Conservation (phyloP, 1,139 yeast species). For the Protomyces inundatus region DNA sequence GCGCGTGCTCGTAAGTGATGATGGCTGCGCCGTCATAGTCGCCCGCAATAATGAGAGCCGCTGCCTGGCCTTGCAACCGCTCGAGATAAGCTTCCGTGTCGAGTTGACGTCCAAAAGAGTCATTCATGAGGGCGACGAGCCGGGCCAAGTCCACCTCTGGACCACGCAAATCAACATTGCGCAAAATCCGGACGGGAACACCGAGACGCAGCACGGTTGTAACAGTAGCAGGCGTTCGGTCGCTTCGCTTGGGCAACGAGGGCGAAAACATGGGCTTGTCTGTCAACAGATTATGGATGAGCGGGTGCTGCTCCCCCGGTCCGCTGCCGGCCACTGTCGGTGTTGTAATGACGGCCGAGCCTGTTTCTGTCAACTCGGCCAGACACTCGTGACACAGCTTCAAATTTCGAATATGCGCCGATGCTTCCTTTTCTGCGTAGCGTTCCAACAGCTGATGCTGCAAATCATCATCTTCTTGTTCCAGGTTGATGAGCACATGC, state of each 20-base stretch:
- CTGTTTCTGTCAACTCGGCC: constrained; percentile 46
- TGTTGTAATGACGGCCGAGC: constrained; percentile 52
- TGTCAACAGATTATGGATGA: constrained; percentile 80
- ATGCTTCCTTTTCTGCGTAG: constrained; percentile 42
- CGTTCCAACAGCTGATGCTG: constrained; percentile 48
- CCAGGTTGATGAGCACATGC: constrained; percentile 79
- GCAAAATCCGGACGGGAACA: constrained; percentile 54
- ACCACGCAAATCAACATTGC: constrained; percentile 31
- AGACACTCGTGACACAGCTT: constrained; percentile 48
- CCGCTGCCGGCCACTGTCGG: constrained; percentile 45
- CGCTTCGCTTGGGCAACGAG: constrained; percentile 63
- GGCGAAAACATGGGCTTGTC: constrained; percentile 92
- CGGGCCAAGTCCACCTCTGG: constrained; percentile 54
- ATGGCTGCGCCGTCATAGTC: constrained; percentile 95
- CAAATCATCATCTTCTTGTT: constrained; percentile 72
- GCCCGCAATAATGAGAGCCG: constrained; percentile 78
- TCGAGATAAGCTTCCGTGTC: constrained; percentile 58
- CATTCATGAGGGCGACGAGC: constrained; percentile 60
- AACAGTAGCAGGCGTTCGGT: constrained; percentile 56
- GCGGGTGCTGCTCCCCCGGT: constrained; percentile 35
- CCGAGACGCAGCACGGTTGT: constrained; percentile 83
- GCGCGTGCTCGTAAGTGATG: constrained; percentile 62
- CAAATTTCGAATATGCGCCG: constrained; percentile 53
- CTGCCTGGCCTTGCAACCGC: constrained; percentile 55
- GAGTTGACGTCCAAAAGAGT: constrained; percentile 69